Conservation (phyloP, 768 basidiomycete species). For the Porpolomopsis calyptriformis region DNA sequence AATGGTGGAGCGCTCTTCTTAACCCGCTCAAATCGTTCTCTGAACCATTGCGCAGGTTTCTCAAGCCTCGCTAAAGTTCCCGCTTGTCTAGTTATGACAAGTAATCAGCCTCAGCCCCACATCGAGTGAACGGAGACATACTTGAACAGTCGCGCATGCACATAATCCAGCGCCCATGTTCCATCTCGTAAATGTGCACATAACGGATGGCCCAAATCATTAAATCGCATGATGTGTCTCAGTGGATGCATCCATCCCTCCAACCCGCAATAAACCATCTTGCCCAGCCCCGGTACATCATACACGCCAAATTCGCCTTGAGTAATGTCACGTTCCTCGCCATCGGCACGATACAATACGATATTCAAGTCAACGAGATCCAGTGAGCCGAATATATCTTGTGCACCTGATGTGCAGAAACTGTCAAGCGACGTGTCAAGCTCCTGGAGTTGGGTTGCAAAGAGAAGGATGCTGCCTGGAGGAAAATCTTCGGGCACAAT, state of each 20-base stretch:
- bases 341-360: constrained; percentile 75
- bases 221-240: constrained; percentile 72
- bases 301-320: constrained; percentile 73
- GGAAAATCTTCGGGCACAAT: constrained; percentile 82
- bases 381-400: constrained; percentile 61
- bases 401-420: constrained; percentile 61
- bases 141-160: constrained; percentile 57
- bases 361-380: constrained; percentile 85
- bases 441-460: constrained; percentile 74
- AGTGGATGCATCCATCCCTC: constrained; percentile 97
- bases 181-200: constrained; percentile 83
- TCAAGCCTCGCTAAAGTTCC: constrained; percentile 56
- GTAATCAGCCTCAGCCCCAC: background rate
- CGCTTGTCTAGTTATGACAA: constrained; percentile 35
- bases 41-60: constrained; percentile 73
- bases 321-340: constrained; percentile 87
- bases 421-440: constrained; percentile 60
- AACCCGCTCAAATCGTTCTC: constrained; percentile 77
- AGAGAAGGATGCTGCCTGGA: constrained; percentile 92
- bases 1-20: constrained; percentile 68
- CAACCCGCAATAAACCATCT: constrained; percentile 82
- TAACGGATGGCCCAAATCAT: constrained; percentile 89
- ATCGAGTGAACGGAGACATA: constrained; percentile 29
- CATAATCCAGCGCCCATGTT: constrained; percentile 88
- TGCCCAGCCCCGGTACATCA: constrained; percentile 63